These are phyloP conservation scores for Geotrichum europaeum DNA, from an alignment of 1,139 yeast species.

Conservation along the genomic window DNA sequence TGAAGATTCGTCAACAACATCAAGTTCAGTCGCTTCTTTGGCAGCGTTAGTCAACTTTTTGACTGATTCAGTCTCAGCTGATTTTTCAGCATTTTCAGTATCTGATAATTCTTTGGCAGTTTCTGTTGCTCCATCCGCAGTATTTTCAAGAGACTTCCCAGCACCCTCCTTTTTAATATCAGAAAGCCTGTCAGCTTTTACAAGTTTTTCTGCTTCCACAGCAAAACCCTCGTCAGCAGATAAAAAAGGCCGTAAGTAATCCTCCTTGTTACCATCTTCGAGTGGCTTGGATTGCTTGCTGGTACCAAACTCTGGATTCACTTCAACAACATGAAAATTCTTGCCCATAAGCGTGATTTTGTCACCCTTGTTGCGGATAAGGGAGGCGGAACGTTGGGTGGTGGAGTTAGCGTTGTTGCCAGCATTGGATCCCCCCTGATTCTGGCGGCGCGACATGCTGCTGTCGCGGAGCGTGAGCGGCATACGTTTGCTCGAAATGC, in stretches of 20 bases:
- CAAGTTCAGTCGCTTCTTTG: neutral
- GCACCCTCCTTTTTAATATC: neutral
- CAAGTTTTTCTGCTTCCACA: neutral
- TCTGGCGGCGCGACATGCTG: neutral
- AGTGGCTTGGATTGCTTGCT: neutral
- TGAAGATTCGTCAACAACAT: neutral
- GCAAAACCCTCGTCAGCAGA: neutral
- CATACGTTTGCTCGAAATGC: conserved; percentile 8
- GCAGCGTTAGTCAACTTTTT: neutral
- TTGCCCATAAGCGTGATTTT: conserved; percentile 31
- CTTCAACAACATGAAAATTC: conserved; percentile 33
- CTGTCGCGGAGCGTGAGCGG: conserved; percentile 10
- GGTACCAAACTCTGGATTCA: conserved; percentile 31
- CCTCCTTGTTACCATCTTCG: neutral
- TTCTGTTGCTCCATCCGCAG: neutral
- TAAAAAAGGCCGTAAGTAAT: too few species aligned
- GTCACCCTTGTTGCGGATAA: conserved; percentile 29
- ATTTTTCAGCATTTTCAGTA: neutral
- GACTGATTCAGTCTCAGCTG: neutral
- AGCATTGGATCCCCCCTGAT: neutral
- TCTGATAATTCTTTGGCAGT: too few species aligned
- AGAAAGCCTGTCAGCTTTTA: neutral
- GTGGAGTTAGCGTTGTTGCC: neutral
- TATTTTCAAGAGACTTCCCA: neutral
- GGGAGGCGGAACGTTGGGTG: conserved; percentile 26